Evolutionary conservation across 179 eudicot species (phyloP).

Genomic region (Beta macrorhiza): DNA sequence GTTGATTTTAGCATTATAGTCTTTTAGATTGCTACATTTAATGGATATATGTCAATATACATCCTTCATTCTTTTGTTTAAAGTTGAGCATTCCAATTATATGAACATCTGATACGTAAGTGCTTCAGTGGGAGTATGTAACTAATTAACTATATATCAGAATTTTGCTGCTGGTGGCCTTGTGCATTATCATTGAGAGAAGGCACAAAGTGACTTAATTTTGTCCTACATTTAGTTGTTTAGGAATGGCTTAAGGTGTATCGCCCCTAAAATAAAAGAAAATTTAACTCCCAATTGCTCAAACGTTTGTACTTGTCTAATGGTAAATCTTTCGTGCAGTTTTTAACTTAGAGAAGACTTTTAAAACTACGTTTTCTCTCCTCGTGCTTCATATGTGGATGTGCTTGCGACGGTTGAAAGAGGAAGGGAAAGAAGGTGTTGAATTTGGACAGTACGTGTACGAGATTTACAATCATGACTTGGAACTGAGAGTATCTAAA

Average conservation of each 20-base stretch:
- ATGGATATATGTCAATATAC: too few species aligned
- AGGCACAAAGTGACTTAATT: background rate
- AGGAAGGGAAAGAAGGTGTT: slow-evolving; percentile 88
- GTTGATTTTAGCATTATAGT: too few species aligned
- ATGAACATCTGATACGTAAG: too few species aligned
- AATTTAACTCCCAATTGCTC: background rate
- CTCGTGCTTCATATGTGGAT: slow-evolving; percentile 97
- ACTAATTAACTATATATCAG: background rate
- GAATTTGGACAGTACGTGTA: slow-evolving; percentile 91
- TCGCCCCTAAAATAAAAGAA: too few species aligned
- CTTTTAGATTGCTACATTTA: too few species aligned
- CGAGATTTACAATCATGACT: slow-evolving; percentile 93
- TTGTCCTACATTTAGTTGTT: too few species aligned
- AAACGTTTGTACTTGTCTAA: slow-evolving; percentile 9
- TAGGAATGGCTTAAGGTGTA: too few species aligned
- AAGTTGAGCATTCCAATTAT: too few species aligned
- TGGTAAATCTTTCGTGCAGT: slow-evolving; percentile 46
- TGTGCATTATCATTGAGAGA: background rate
- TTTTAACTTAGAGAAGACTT: slow-evolving; percentile 88
- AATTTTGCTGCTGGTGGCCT: background rate
- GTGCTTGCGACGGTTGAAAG: slow-evolving; percentile 83
- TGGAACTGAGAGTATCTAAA: slow-evolving; percentile 91
- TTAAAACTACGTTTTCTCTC: slow-evolving; percentile 84
- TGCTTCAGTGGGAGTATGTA: background rate
- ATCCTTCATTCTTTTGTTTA: too few species aligned